A percentile compares a stretch with the other conserved stretches of the same genome.
Evolutionary conservation across 139 green algal genomes (phyloP).

Genomic region (Monoraphidium neglectum): DNA sequence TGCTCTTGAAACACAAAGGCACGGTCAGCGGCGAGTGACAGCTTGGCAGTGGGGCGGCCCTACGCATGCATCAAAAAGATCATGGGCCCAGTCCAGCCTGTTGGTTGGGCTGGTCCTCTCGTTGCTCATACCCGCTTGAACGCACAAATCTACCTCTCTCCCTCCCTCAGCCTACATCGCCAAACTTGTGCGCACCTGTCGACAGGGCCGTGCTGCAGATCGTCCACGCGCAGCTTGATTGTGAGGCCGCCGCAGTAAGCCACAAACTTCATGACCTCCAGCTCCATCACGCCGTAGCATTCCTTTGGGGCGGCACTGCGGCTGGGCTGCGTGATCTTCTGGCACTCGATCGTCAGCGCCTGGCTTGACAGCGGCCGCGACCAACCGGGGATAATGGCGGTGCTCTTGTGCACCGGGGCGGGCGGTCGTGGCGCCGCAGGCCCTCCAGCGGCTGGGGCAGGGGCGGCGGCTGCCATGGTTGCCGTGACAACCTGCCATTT

Average conservation of each 20-base stretch:
- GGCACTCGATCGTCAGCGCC: conserved; percentile 54
- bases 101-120: no score
- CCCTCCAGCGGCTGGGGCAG: neutral
- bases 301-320: conserved; percentile 18
- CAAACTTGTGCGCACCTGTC: conserved; percentile 10
- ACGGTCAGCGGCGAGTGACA: no score
- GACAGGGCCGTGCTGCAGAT: conserved; percentile 36
- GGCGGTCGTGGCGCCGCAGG: neutral
- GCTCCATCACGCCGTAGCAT: conserved; percentile 54
- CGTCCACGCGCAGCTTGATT: conserved; percentile 53
- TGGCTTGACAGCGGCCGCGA: conserved; percentile 49
- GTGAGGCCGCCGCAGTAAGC: conserved; percentile 64
- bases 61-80: no score
- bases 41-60: no score
- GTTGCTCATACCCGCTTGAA: no score
- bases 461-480: conserved; percentile 13
- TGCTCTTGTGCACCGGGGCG: conserved; percentile 45
- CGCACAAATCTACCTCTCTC: no score
- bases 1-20: no score
- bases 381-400: conserved; percentile 60
- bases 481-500: no score
- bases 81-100: no score
- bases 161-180: no score
- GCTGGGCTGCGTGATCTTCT: conserved; percentile 48
- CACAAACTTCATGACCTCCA: conserved; percentile 71